phyloP scores from a whole-genome alignment of 2,329 filamentous ascomycete species.

The Xylaria polymorpha region DNA sequence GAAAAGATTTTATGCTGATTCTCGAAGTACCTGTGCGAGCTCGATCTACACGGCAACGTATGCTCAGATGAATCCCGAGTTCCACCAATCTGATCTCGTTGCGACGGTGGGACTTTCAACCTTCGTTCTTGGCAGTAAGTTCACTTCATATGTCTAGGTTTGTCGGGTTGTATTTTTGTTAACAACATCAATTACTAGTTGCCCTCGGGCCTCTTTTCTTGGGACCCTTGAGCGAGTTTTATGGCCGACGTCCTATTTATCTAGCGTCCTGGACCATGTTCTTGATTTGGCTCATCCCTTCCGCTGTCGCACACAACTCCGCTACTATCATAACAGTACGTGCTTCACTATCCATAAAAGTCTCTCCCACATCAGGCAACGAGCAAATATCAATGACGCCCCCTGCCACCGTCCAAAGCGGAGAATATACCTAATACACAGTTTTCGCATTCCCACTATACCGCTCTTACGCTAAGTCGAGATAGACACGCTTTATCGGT shows the following conservation, averaged over 20 bases:
- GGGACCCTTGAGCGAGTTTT: constrained; percentile 78
- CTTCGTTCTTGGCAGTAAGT: constrained; percentile 80
- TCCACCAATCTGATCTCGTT: constrained; percentile 75
- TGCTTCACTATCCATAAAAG: constrained; percentile 10
- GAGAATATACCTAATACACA: neutral
- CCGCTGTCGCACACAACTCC: constrained; percentile 84
- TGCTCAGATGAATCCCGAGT: constrained; percentile 78
- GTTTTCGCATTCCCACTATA: too few relatives aligned
- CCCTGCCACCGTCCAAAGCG: neutral
- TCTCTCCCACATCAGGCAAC: neutral
- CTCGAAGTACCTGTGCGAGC: constrained; percentile 77
- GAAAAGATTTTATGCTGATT: neutral
- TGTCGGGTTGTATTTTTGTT: constrained; percentile 6
- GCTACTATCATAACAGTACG: constrained; percentile 75
- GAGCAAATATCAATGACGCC: neutral
- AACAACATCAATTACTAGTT: constrained; percentile 47
- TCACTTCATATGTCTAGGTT: constrained; percentile 46
- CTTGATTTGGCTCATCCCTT: constrained; percentile 82
- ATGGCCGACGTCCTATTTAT: constrained; percentile 85
- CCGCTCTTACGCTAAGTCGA: neutral
- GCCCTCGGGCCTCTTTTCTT: constrained; percentile 72
- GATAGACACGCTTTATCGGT: constrained; percentile 75
- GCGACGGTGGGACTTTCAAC: constrained; percentile 84
- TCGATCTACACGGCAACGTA: constrained; percentile 93
- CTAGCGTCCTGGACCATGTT: constrained; percentile 79